Evolutionary conservation across 371 early-diverging fungal species (phyloP), one percentile per base, ranked within the genome.

Genomic region (Blyttiomyces sp.): DNA sequence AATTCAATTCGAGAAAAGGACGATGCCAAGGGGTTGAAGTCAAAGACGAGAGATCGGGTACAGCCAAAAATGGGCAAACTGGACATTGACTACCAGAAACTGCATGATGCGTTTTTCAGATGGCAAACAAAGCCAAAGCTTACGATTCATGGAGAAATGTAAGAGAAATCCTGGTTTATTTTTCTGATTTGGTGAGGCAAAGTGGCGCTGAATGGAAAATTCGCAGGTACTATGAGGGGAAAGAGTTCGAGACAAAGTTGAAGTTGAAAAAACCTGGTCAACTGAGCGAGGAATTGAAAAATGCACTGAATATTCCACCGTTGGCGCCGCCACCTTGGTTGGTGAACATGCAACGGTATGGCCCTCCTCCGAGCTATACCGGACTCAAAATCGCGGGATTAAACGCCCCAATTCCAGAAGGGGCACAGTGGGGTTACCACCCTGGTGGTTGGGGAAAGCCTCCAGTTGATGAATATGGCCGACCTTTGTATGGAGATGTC

Each of bases 401-500:
- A 31, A 99, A 96, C 72, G 90, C 95, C 9, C 97, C 96, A 0
- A 97, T 99, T 67, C 99, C 99, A 11, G 84, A 87, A 26, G 98
- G 98, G 16, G 96, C 95, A n/a, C 92, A 93, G 64, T 98, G 96
- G 98, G 98, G 98, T 7, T 98, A 87, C 68, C 96, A 96, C 68
- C 95, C 96, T 4, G 97, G 97, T 63, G 96, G 96, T 30, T 98
- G 96, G 97, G 98, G 98, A 17, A 88, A 92, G 70, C 96, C 97
- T 44, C 97, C 97, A 9, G 94, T 96, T 2, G 97, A 98, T 72
- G 95, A 95, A 75, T 88, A 84, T 58, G 93, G 92, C 49, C 84
- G 93, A 35, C 95, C 97, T 6, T 76, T 98, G 11, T 98, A 94
- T 64, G 98, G 98, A 35, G 94, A 98, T 70, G 97, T 98, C 13